Percentiles rank a stretch among this genome's conserved stretches.
These are phyloP conservation scores for Tetrahymena elliotti DNA, from an alignment of 73 alveolate species.

Conservation along the genomic window DNA sequence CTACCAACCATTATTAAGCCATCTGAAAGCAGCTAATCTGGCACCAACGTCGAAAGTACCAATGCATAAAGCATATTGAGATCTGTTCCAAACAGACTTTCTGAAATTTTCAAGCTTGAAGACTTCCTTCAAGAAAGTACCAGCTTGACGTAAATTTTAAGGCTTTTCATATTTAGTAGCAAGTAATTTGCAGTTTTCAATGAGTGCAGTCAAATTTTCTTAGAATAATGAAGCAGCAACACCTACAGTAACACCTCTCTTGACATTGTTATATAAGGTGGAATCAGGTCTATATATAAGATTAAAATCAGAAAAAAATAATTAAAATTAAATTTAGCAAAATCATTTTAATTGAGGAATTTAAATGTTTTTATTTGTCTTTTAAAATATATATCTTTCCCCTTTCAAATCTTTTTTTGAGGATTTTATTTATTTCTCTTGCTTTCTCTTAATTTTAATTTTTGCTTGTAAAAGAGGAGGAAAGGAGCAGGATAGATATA, in stretches of 20 bases:
- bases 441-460: neutral
- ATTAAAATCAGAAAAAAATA: neutral
- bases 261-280: neutral
- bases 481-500: neutral
- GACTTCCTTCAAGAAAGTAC: constrained; percentile 7
- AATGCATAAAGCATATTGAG: constrained; percentile 12
- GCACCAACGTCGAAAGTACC: constrained; percentile 34
- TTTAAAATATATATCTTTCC: neutral
- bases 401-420: constrained; percentile 17
- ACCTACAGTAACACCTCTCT: constrained; percentile 36
- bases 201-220: constrained; percentile 8
- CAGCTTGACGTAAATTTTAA: neutral
- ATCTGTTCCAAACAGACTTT: constrained; percentile 24
- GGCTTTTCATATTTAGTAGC: constrained; percentile 17
- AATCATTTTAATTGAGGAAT: neutral
- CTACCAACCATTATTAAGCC: constrained; percentile 39
- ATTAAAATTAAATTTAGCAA: no score
- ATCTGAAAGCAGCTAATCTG: constrained; percentile 40
- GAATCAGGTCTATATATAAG: neutral
- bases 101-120: constrained; percentile 20
- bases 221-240: constrained; percentile 3
- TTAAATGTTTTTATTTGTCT: neutral
- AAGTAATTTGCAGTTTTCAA: constrained; percentile 30
- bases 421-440: constrained; percentile 4
- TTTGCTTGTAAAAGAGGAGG: neutral